phyloP scores from a whole-genome alignment of 306 rosid genomes.

The Phaseolus lunatus region DNA sequence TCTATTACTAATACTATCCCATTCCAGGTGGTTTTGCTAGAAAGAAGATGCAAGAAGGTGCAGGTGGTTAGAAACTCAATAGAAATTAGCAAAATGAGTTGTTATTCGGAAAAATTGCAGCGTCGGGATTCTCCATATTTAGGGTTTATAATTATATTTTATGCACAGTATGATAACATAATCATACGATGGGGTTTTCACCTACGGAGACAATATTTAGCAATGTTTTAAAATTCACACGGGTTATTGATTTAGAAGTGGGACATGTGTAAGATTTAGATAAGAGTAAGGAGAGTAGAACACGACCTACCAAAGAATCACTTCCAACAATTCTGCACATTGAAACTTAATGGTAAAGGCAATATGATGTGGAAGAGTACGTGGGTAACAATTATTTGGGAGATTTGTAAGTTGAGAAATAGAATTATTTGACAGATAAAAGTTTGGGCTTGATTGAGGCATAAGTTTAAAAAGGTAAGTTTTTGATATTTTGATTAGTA shows the following conservation, averaged over 20 bases:
- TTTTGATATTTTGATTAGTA: too few species aligned
- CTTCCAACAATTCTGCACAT: too few species aligned
- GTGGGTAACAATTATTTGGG: too few species aligned
- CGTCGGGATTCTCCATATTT: background rate
- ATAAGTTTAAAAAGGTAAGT: too few species aligned
- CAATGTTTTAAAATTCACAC: background rate
- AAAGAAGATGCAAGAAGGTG: background rate
- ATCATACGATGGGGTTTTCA: background rate
- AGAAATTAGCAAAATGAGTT: background rate
- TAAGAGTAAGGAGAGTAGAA: too few species aligned
- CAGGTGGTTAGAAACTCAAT: background rate
- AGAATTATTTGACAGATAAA: too few species aligned
- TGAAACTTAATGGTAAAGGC: too few species aligned
- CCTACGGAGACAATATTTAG: background rate
- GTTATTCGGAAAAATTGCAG: background rate
- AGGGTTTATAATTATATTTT: background rate
- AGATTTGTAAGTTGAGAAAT: too few species aligned
- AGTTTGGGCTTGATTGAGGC: too few species aligned
- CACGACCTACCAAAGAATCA: too few species aligned
- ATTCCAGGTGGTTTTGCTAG: slow-evolving; percentile 8
- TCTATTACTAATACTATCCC: background rate
- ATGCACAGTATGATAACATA: background rate
- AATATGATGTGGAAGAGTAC: too few species aligned
- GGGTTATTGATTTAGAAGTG: background rate
- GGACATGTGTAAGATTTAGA: too few species aligned